Percentiles rank a stretch among this genome's conserved stretches.
Conservation (phyloP, 441 rosid genomes). For the Bocquillonia castaneifolia region DNA sequence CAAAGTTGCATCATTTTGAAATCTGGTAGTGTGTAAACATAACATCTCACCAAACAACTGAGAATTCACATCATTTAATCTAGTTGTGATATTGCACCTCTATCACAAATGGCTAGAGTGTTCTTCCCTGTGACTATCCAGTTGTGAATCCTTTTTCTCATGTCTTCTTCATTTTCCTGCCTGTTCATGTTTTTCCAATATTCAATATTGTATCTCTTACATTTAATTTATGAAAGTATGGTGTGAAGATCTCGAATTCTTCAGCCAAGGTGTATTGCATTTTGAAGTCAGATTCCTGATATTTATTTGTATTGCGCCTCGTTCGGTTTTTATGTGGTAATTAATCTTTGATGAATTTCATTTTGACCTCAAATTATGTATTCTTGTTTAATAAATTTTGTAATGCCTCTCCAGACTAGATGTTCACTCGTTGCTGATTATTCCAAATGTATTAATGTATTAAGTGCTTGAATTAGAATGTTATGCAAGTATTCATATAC, state of each 20-base stretch:
- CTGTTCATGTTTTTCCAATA: neutral
- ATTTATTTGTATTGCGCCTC: no score
- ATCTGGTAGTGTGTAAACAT: conserved; percentile 5
- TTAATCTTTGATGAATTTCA: no score
- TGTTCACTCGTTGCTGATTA: neutral
- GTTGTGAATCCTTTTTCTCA: neutral
- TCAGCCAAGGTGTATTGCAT: no score
- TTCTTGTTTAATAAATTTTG: neutral
- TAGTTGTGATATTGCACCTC: neutral
- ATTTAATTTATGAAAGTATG: neutral
- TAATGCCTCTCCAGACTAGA: neutral
- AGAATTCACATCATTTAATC: neutral
- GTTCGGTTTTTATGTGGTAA: no score
- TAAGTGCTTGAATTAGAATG: neutral
- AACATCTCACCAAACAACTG: neutral
- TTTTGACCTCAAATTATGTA: neutral
- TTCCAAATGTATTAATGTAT: neutral
- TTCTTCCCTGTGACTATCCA: neutral
- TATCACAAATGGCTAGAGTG: neutral
- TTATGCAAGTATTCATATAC: neutral
- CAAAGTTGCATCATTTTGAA: conserved; percentile 1
- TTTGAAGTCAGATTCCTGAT: no score
- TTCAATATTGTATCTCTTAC: neutral
- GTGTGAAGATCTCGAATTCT: conserved; percentile 1
- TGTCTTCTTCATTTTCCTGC: neutral